Evolutionary conservation across 1,284 basidiomycete genomes (phyloP).

Genomic region (Coniferiporia sulphurascens): DNA sequence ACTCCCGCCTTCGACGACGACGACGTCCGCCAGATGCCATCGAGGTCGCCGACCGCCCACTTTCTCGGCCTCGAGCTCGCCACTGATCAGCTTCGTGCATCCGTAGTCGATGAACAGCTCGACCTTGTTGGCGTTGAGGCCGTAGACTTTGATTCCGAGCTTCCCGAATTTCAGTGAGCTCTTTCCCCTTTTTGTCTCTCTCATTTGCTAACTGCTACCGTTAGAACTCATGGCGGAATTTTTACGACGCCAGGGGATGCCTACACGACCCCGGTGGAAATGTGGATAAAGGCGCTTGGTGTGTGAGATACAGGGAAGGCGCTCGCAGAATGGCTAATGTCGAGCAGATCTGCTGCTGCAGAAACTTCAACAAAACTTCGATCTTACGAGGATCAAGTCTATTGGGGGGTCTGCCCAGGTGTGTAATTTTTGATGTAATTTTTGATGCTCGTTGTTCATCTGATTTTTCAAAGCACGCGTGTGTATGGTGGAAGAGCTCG

Average conservation of each 20-base stretch:
- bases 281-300: conserved; percentile 84
- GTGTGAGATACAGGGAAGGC: conserved; percentile 28
- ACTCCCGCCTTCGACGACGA: background rate
- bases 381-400: conserved; percentile 61
- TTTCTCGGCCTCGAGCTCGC: conserved; percentile 58
- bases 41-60: conserved; percentile 22
- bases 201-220: conserved; percentile 15
- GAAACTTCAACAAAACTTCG: conserved; percentile 63
- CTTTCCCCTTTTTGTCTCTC: conserved; percentile 13
- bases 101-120: conserved; percentile 73
- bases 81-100: conserved; percentile 73
- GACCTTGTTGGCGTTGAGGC: conserved; percentile 74
- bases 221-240: conserved; percentile 76
- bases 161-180: conserved; percentile 75
- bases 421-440: background rate
- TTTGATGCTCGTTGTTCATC: background rate
- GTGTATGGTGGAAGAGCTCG: conserved; percentile 80
- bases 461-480: conserved; percentile 49
- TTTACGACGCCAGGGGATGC: conserved; percentile 81
- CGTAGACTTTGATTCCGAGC: conserved; percentile 75
- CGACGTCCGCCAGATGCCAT: conserved; percentile 12
- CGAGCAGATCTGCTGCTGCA: conserved; percentile 64
- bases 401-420: conserved; percentile 75
- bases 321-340: conserved; percentile 4
- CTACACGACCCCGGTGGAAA: conserved; percentile 77